Evolutionary conservation across 805 yeast species (phyloP).

Genomic region (Yamadazyma nakazawae): DNA sequence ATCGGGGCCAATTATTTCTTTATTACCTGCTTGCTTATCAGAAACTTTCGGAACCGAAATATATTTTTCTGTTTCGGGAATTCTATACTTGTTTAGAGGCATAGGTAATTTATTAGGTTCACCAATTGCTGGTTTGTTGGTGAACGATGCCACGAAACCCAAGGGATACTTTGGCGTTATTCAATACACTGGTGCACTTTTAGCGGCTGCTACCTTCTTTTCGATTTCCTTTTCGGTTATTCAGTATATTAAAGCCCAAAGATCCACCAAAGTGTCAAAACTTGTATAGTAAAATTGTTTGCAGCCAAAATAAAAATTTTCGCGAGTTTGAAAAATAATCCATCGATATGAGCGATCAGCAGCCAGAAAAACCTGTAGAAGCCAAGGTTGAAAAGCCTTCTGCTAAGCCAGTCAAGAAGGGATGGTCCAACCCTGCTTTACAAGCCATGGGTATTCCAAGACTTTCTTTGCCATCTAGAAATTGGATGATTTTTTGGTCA

Average conservation of each 20-base stretch:
- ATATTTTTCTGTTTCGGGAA: neutral
- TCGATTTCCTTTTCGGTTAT: neutral
- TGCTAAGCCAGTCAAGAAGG: slow-evolving; percentile 29
- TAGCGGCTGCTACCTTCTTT: neutral
- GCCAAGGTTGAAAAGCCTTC: slow-evolving; percentile 1
- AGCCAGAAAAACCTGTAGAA: neutral
- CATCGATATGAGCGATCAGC: slow-evolving; percentile 1
- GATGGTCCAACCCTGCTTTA: slow-evolving; percentile 73
- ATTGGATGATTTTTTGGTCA: slow-evolving; percentile 89
- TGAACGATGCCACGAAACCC: neutral
- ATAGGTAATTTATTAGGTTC: neutral
- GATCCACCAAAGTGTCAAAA: neutral
- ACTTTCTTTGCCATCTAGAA: slow-evolving; percentile 78
- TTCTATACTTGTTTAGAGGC: neutral
- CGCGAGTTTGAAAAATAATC: neutral
- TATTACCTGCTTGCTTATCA: neutral
- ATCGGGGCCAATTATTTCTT: neutral
- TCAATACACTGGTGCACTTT: neutral
- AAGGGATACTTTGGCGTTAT: neutral
- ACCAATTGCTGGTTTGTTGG: neutral
- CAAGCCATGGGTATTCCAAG: slow-evolving; percentile 81
- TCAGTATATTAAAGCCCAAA: neutral
- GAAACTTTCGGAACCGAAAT: neutral
- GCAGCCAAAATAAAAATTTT: slow-evolving; percentile 4
- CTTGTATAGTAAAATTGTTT: neutral